Evolutionary conservation across 2,329 filamentous ascomycete species (phyloP), one percentile per base, ranked within the genome.

Genomic region (Claviceps sp.): DNA sequence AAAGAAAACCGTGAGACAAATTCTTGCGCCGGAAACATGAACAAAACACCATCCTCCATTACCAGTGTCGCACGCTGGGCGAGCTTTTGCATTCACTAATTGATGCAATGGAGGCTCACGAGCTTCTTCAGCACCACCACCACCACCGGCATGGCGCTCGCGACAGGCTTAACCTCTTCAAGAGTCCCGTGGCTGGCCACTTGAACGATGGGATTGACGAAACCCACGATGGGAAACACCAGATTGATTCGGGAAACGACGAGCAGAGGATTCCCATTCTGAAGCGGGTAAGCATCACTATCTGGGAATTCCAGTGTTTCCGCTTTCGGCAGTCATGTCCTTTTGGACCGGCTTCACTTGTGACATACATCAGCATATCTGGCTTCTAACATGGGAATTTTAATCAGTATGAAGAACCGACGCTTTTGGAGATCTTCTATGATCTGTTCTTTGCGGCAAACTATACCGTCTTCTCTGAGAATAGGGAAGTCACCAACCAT

Each of bases 401-500:
- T 16, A 17, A 5, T 22, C 50, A 67, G 64, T 60, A 68, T 39
- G 62, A 64, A 48, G 67, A 70, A 52, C 64, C 66, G 0, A 68
- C 62, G 38, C 55, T 66, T 4, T 60, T 70, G 0, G 67, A 70
- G 50, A 61, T 69, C 7, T 69, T 70, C 56, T 69, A 63, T 48
- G 67, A 70, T 51, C 60, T 70, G 0, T 68, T 69, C 59, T 69
- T 70, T 38, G 67, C 83, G 6, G 81, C 80, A 52, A 85, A 84
- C 58, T 69, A 85, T 51, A 79, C 77, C 4, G 80, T 81, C 13
- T 85, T 85, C 58, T 60, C 61, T 13, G 57, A 63, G 43, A 64
- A 52, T 5, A 62, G 64, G 46, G 48, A 61, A 37, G 62, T 68
- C 40, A 69, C 64, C 54, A 65, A 59, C 17, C 56, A 56, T 6